Evolutionary conservation across 306 rosid genomes (phyloP), one percentile per base, ranked within the genome.

Genomic region (Abrus pulchellus): DNA sequence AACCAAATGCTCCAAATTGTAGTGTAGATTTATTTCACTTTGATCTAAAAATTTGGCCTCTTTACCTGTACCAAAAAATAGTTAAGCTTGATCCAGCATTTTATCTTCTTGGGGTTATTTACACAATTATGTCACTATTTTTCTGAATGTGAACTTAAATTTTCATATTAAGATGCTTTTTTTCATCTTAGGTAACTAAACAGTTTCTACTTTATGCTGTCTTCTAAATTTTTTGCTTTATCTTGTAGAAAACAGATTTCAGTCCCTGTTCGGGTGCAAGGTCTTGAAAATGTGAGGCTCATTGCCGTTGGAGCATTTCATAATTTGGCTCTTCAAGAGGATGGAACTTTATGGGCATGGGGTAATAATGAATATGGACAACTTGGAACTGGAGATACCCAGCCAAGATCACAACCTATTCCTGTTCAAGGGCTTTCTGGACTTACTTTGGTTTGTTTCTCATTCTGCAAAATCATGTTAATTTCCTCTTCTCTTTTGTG

Each of bases 381-480:
- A 74, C 92, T 96, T 50, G 99, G 99, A 81, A 96, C 98, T n/a
- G 98, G 99, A 77, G 99, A 96, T 86, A 96, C 99, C 48, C 99
- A 96, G 72, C 99, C 99, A 4, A 90, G 98, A 85, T 89, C 99
- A n/a, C 99, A 96, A 64, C 97, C 98, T 74, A 88, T 96, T 88
- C 94, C 79, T 9, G 99, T 96, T 55, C 91, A 92, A 67, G 97
- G 99, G 66, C 97, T 96, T 80, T 90, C 98, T 72, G 97, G 87
- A 73, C 93, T 93, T 77, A 86, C 85, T 68, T 77, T 96, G 98
- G 99, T 96, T 66, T 68, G 97, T 88, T 61, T 32, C 73, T 49
- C 76, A 6, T 77, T 57, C 32, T 78, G 32, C 72, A 47, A 54
- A 78, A n/a, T n/a, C 80, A 48, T 72, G 5, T 75, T 84, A 28